Evolutionary conservation across 208 protist species (phyloP).

Genomic region (Leishmania gerbilli): DNA sequence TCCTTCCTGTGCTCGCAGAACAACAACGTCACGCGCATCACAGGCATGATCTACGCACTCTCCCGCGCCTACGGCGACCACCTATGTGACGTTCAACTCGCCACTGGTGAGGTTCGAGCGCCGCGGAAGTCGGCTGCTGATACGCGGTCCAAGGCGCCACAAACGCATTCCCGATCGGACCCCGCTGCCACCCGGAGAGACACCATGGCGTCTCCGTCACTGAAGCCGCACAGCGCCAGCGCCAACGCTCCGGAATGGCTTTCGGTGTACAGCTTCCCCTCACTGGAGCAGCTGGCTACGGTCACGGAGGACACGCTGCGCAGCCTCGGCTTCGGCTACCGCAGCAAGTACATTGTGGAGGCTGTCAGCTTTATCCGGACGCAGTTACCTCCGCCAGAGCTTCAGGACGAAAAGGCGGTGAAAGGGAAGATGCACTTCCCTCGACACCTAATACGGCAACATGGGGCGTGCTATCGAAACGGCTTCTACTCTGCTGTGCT

Average conservation of each 20-base stretch:
- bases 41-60: constrained; percentile 53
- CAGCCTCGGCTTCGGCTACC: constrained; percentile 69
- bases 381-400: background rate
- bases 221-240: background rate
- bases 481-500: constrained; percentile 60
- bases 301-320: constrained; percentile 46
- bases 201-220: background rate
- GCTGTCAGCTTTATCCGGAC: constrained; percentile 3
- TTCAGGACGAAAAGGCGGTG: background rate
- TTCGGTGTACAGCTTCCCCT: constrained; percentile 53
- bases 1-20: constrained; percentile 87
- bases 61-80: constrained; percentile 45
- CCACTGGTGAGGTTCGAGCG: constrained; percentile 32
- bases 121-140: background rate
- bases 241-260: constrained; percentile 28
- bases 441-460: constrained; percentile 7
- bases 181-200: background rate
- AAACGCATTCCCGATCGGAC: background rate
- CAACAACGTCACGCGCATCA: constrained; percentile 81
- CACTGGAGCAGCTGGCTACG: constrained; percentile 38
- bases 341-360: constrained; percentile 68
- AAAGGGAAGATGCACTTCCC: background rate
- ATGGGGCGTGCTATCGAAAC: constrained; percentile 16
- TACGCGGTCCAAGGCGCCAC: background rate
- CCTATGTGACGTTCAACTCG: constrained; percentile 51